Base-by-base conservation (phyloP, 768 basidiomycete species). In the Termitomyces sp. region DNA sequence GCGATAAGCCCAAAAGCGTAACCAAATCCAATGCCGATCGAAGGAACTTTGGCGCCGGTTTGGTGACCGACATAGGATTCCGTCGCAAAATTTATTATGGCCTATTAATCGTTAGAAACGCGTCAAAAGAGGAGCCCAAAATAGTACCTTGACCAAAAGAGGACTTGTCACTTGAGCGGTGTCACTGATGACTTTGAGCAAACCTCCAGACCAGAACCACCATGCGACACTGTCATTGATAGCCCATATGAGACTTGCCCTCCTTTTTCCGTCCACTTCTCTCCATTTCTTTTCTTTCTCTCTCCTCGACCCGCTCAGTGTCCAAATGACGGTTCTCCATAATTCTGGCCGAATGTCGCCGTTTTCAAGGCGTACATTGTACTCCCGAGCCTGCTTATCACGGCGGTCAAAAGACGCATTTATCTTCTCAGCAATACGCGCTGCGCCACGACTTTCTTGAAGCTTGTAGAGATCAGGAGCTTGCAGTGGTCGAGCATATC, bases 381-480 rank as follows among this genome's bases (percentile, higher is more conserved):
- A 95, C 38, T 80, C 82, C 0, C 78, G 76, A 1, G 89, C 90
- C 40, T 74, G 75, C 57, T 72, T 71, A 29, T 73, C 69, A 2
- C 90, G 79, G 16, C 75, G 69, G 21, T 85, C 82, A 65, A 88
- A 94, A 0, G 89, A 89, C 3, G 69, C 69, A 19, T 80, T 75
- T 40, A 96, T 88, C 35, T 77, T 73, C 1, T 82, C 73, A 3
- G 89, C 87, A 38, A 93, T 82, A 16, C 72, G 64, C 1, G 75
- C 78, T 0, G 92, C 80, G 2, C 81, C 76, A 25, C 85, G 81
- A 21, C 81, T 68, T 37, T 85, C 81, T 57, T 84, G 84, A 25
- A 95, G 82, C 69, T 84, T 89, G 77, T 87, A 95, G 4, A 95
- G 76, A 70, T 95, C 93, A 0, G 87, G 71, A 0, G 86, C 84